Conservation (phyloP, 2,329 filamentous ascomycete genomes). For the Simplicillium aogashimaense region DNA sequence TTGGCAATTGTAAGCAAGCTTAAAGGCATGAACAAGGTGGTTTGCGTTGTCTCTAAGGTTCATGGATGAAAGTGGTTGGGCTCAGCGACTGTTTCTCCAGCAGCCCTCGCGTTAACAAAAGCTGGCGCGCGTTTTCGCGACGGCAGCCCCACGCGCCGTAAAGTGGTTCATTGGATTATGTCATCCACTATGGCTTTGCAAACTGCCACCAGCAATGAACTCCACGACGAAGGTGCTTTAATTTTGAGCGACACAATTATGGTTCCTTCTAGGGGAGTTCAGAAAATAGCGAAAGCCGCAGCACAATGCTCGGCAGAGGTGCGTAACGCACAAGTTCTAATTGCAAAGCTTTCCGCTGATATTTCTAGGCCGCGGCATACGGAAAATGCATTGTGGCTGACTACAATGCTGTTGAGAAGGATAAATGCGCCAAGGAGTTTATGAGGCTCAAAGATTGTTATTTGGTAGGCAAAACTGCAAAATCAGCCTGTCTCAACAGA, state of each 20-base stretch:
- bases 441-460: constrained; percentile 80
- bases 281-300: constrained; percentile 43
- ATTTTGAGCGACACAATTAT: constrained; percentile 15
- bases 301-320: constrained; percentile 48
- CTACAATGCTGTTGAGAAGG: constrained; percentile 82
- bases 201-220: no score
- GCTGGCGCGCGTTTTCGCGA: neutral
- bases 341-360: neutral
- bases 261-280: constrained; percentile 32
- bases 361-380: constrained; percentile 63
- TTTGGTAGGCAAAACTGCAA: constrained; percentile 43
- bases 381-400: constrained; percentile 87
- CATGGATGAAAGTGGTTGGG: constrained; percentile 3
- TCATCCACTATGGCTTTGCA: no score
- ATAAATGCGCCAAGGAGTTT: constrained; percentile 84
- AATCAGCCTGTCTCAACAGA: neutral
- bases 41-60: constrained; percentile 1
- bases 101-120: neutral
- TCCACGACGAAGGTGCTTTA: constrained; percentile 3
- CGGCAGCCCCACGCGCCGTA: no score
- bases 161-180: no score
- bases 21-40: no score
- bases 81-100: constrained; percentile 1
- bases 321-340: constrained; percentile 8
- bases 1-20: no score